Evolutionary conservation across 257 asterid genomes (phyloP).

Genomic region (Primulina eburnea): DNA sequence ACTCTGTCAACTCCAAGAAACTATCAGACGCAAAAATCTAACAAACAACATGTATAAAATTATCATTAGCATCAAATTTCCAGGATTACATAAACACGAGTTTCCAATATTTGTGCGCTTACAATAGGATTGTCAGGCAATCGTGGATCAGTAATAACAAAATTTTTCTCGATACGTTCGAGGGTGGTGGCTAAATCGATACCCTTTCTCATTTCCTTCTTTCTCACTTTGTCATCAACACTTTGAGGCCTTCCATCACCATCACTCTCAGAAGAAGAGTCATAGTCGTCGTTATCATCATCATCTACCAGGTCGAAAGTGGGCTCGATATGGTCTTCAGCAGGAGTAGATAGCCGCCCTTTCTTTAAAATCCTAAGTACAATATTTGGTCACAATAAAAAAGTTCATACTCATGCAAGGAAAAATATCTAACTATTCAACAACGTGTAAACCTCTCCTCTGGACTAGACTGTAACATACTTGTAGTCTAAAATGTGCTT

Average conservation of each 20-base stretch:
- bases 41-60: conserved; percentile 2
- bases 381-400: background rate
- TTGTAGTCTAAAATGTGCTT: too few species aligned
- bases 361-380: conserved; percentile 61
- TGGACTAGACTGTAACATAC: too few species aligned
- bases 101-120: conserved; percentile 28
- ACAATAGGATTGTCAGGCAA: conserved; percentile 98
- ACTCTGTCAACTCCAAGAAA: conserved; percentile 97
- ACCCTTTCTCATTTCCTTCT: conserved; percentile 98
- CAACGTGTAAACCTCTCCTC: too few species aligned
- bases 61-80: background rate
- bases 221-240: conserved; percentile 87
- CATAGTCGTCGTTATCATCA: conserved; percentile 36
- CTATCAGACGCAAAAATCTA: conserved; percentile 99
- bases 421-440: too few species aligned
- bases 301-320: conserved; percentile 37
- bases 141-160: conserved; percentile 98
- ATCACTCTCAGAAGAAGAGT: conserved; percentile 46
- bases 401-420: background rate
- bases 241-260: conserved; percentile 77
- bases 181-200: conserved; percentile 97
- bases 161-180: conserved; percentile 96
- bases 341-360: conserved; percentile 50
- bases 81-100: too few species aligned
- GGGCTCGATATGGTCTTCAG: conserved; percentile 38